Evolutionary conservation across 768 basidiomycete species (phyloP), one percentile per base, ranked within the genome.

Genomic region (Tremella fuciformis): DNA sequence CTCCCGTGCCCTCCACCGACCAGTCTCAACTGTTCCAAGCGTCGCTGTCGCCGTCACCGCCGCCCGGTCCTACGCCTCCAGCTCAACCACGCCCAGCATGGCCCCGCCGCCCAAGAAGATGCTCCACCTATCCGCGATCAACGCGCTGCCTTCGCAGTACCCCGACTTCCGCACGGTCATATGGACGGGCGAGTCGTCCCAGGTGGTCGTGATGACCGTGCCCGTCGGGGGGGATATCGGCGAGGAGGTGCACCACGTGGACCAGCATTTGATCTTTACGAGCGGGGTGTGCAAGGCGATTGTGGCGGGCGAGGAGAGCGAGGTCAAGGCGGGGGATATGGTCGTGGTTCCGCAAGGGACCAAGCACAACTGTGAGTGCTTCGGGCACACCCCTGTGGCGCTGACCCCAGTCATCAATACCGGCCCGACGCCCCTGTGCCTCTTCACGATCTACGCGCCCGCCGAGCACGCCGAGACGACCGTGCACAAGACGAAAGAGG

Each of bases 331-430:
- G 11, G 78, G 78, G 6, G 78, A 79, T 59, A 51, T 79, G 52
- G 75, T 77, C 26, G 74, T 79, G 49, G 78, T 79, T 8, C 78
- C 78, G 29, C 77, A 78, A 60, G 77, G 78, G 7, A 77, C 76
- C 8, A 70, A 76, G 62, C 78, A 78, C 57, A 76, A 76, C 62
- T 76, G 73, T 76, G 38, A 56, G 71, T 62, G 29, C 57, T 58
- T 8, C 51, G 34, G 15, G 15, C 15, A 29, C 21, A 24, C 9
- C 42, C 29, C 54, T 8, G 13, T 15, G 13, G 29, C 6, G 29
- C 29, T 34, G 29, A 34, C 29, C 6, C 21, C 19, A 72, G 71
- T 72, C 62, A 69, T 76, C 65, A 77, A 77, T 60, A 71, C 73
- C 18, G 77, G 76, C 8, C 65, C 70, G 2, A 77, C 71, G 16